These are phyloP conservation scores for Populus hybrid DNA, from an alignment of 441 rosid genomes.

Conservation along the genomic window DNA sequence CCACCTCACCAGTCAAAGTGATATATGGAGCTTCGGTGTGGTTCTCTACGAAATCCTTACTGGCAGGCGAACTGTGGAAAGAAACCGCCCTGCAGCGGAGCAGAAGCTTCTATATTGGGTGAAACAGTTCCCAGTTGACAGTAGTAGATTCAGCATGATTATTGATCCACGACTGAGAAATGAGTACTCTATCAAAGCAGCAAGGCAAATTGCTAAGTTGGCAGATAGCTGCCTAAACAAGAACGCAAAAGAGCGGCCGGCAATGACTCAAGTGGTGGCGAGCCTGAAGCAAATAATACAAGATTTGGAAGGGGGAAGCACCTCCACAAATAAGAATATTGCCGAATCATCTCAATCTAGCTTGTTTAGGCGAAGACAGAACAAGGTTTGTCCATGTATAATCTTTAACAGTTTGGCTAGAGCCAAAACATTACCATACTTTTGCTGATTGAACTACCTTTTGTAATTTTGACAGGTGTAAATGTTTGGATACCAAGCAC, in stretches of 20 bases:
- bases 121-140: slow-evolving; percentile 61
- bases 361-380: slow-evolving; percentile 13
- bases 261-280: slow-evolving; percentile 59
- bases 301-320: slow-evolving; percentile 25
- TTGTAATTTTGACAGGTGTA: slow-evolving; percentile 19
- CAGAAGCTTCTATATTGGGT: slow-evolving; percentile 78
- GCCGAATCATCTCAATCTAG: slow-evolving; percentile 26
- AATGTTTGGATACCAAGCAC: not conserved
- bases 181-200: slow-evolving; percentile 46
- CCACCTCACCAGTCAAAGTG: slow-evolving; percentile 64
- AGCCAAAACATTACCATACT: not conserved
- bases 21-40: slow-evolving; percentile 86
- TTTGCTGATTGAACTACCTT: not conserved
- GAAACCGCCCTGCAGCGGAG: slow-evolving; percentile 60
- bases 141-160: slow-evolving; percentile 55
- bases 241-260: slow-evolving; percentile 68
- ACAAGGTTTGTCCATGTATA: slow-evolving; percentile 8
- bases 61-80: slow-evolving; percentile 69
- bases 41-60: slow-evolving; percentile 78
- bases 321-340: slow-evolving; percentile 1
- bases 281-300: slow-evolving; percentile 47
- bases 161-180: slow-evolving; percentile 65
- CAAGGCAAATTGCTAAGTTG: slow-evolving; percentile 57
- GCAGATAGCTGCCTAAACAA: slow-evolving; percentile 69
- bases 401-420: not conserved